Percentiles rank a stretch among this genome's conserved stretches.
These are phyloP conservation scores for Capillidium rhysosporum DNA, from an alignment of 371 early-diverging fungal species.

Conservation along the genomic window DNA sequence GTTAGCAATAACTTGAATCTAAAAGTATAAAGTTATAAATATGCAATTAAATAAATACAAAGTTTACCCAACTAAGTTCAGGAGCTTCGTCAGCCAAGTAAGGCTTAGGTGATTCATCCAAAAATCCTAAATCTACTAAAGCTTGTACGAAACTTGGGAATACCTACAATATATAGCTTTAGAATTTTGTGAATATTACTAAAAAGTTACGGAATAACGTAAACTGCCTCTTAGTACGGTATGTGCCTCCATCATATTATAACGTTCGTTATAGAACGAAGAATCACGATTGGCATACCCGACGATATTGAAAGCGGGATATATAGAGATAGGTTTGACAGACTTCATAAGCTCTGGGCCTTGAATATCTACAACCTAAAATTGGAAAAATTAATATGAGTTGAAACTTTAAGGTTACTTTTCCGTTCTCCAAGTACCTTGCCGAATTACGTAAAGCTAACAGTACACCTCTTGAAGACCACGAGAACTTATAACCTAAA, in stretches of 20 bases:
- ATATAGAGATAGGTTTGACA: conserved; percentile 65
- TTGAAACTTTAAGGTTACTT: conserved; percentile 27
- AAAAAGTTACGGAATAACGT: conserved; percentile 63
- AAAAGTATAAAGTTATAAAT: neutral
- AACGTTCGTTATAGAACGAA: conserved; percentile 78
- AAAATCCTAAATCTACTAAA: conserved; percentile 78
- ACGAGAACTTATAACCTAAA: conserved; percentile 96
- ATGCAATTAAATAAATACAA: conserved; percentile 1
- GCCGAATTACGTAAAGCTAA: conserved; percentile 87
- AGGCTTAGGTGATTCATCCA: conserved; percentile 50
- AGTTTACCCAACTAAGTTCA: conserved; percentile 66
- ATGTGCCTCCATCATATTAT: conserved; percentile 84
- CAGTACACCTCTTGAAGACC: conserved; percentile 91
- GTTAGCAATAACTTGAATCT: conserved; percentile 8
- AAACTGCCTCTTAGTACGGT: conserved; percentile 86
- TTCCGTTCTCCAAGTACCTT: conserved; percentile 66
- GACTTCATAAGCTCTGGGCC: conserved; percentile 80
- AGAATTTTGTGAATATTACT: neutral
- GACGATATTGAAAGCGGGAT: conserved; percentile 72
- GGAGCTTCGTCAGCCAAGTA: conserved; percentile 28
- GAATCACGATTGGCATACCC: conserved; percentile 97
- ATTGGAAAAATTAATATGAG: conserved; percentile 13
- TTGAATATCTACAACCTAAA: conserved; percentile 57
- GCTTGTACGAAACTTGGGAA: conserved; percentile 83
- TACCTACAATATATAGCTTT: conserved; percentile 18